phyloP scores from a whole-genome alignment of 495 filamentous ascomycete genomes.

The Cetradonia linearis region DNA sequence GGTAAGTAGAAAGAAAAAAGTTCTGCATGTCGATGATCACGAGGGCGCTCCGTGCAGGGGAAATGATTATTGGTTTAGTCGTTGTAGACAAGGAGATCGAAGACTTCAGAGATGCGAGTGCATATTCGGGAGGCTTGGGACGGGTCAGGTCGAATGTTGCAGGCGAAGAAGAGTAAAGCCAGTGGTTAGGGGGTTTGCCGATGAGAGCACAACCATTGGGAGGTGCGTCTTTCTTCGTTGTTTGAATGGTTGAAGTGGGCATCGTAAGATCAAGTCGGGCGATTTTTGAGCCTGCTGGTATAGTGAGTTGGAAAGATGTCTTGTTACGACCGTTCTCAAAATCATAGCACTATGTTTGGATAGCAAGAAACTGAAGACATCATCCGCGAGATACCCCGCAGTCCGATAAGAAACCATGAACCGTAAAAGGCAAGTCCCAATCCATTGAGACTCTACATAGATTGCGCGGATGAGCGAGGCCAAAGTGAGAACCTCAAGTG shows the following conservation, averaged over 20 bases:
- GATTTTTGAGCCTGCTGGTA: background rate
- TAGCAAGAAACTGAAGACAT: background rate
- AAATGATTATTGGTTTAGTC: slow-evolving; percentile 31
- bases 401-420: slow-evolving; percentile 8
- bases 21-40: slow-evolving; percentile 55
- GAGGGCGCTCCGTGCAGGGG: slow-evolving; percentile 38
- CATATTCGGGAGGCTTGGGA: slow-evolving; percentile 15
- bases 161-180: slow-evolving; percentile 16
- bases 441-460: background rate
- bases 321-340: background rate
- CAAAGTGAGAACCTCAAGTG: background rate
- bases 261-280: background rate
- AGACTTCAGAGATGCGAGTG: slow-evolving; percentile 1
- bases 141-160: slow-evolving; percentile 15
- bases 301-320: background rate
- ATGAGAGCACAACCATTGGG: slow-evolving; percentile 8
- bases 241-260: background rate
- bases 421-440: slow-evolving; percentile 1
- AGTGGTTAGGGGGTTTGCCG: slow-evolving; percentile 15
- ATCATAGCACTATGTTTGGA: background rate
- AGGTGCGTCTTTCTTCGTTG: background rate
- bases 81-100: slow-evolving; percentile 16
- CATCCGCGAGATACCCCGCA: slow-evolving; percentile 11
- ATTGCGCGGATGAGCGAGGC: background rate
- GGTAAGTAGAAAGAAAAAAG: slow-evolving; percentile 43